These are phyloP conservation scores for Colletotrichum falcatum DNA, from an alignment of 2,329 filamentous ascomycete genomes.

Conservation along the genomic window DNA sequence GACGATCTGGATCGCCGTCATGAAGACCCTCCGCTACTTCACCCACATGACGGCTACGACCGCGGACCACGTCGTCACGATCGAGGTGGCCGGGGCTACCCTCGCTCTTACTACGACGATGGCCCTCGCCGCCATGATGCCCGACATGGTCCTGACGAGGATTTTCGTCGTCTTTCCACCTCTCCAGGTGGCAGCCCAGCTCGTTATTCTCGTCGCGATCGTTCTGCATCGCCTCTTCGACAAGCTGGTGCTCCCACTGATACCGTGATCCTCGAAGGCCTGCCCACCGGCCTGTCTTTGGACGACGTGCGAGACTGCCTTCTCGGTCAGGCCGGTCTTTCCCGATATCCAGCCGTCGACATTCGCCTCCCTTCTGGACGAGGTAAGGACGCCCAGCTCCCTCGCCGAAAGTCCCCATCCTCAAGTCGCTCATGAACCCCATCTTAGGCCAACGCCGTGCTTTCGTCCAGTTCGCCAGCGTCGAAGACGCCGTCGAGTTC, in stretches of 20 bases:
- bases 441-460: slow-evolving; percentile 53
- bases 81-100: slow-evolving; percentile 33
- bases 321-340: slow-evolving; percentile 49
- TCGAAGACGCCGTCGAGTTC: slow-evolving; percentile 56
- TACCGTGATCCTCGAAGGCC: slow-evolving; percentile 67
- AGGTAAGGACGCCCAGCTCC: slow-evolving; percentile 21
- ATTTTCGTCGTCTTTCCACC: slow-evolving; percentile 35
- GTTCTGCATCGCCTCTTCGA: slow-evolving; percentile 46
- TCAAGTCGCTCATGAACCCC: slow-evolving; percentile 8
- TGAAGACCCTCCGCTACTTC: slow-evolving; percentile 53
- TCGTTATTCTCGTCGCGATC: slow-evolving; percentile 40
- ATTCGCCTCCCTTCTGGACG: slow-evolving; percentile 51
- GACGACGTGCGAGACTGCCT: slow-evolving; percentile 61
- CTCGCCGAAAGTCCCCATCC: too few species aligned
- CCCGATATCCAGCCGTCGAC: slow-evolving; percentile 53
- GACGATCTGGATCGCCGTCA: slow-evolving; percentile 46
- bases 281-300: slow-evolving; percentile 62
- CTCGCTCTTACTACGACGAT: slow-evolving; percentile 39
- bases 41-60: slow-evolving; percentile 49
- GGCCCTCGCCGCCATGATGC: slow-evolving; percentile 41
- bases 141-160: slow-evolving; percentile 38
- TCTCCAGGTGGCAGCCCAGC: slow-evolving; percentile 39
- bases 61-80: slow-evolving; percentile 45
- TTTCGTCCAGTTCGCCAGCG: slow-evolving; percentile 56
- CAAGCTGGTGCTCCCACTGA: slow-evolving; percentile 59